Percentiles rank a stretch among this genome's conserved stretches.
Conservation (phyloP, 768 basidiomycete species). For the Panaeolus cyanescens region DNA sequence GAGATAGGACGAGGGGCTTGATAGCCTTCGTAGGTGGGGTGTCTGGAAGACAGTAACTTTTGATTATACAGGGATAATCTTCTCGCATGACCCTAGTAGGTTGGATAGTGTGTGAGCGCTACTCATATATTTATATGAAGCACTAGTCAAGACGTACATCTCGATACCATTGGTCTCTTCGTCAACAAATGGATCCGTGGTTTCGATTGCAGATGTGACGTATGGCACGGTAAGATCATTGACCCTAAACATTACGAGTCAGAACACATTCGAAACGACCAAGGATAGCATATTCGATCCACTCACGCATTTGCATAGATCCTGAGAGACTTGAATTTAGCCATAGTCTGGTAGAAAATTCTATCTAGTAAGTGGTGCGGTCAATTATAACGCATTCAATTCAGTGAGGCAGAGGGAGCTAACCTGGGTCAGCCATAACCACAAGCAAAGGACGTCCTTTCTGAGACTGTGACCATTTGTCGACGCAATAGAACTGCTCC, state of each 20-base stretch:
- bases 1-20: constrained; percentile 41
- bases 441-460: constrained; percentile 69
- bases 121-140: no score
- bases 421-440: constrained; percentile 80
- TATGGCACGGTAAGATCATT: constrained; percentile 85
- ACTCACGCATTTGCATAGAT: constrained; percentile 83
- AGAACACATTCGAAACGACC: constrained; percentile 1
- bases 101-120: no score
- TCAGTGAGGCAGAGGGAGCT: constrained; percentile 11
- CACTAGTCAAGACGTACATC: no score
- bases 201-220: constrained; percentile 73
- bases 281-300: neutral
- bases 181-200: constrained; percentile 64
- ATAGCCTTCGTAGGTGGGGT: constrained; percentile 40
- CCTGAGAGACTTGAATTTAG: constrained; percentile 64
- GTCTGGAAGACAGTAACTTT: constrained; percentile 48
- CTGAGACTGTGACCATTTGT: constrained; percentile 70
- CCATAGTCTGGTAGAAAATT: constrained; percentile 75
- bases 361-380: constrained; percentile 45
- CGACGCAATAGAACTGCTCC: constrained; percentile 72
- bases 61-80: constrained; percentile 57
- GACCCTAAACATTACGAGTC: constrained; percentile 37
- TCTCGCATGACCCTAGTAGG: no score
- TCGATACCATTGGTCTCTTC: constrained; percentile 58
- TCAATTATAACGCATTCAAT: constrained; percentile 2